phyloP scores from a whole-genome alignment of 139 green algal genomes.

The Coelastrella sp. region DNA sequence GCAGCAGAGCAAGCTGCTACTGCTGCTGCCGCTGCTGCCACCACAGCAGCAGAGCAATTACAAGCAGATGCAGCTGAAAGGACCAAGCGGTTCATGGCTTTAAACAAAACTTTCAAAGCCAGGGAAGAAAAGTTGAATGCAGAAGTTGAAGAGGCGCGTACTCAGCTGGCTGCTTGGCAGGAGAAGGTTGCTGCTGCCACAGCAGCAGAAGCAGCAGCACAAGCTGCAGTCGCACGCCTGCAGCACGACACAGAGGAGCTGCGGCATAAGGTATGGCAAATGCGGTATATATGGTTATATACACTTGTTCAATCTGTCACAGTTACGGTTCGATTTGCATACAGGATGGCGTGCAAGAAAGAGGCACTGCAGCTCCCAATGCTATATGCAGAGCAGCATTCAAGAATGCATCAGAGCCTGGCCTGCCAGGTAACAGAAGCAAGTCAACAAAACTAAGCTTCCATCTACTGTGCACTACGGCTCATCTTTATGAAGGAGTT shows the following conservation, averaged over 20 bases:
- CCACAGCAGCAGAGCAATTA: conserved; percentile 8
- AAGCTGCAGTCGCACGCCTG: neutral
- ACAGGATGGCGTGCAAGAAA: too few relatives aligned
- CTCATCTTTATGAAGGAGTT: too few relatives aligned
- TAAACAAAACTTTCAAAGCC: neutral
- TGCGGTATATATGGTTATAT: neutral
- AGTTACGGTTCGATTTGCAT: too few relatives aligned
- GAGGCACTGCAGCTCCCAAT: too few relatives aligned
- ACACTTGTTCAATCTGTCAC: neutral
- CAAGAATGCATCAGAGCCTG: too few relatives aligned
- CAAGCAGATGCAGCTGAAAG: conserved; percentile 13
- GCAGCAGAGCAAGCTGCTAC: neutral
- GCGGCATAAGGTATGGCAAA: neutral
- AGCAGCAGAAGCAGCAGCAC: neutral
- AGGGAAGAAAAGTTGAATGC: neutral
- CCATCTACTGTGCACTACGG: too few relatives aligned
- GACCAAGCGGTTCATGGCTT: conserved; percentile 27
- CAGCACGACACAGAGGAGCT: neutral
- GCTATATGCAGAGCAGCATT: too few relatives aligned
- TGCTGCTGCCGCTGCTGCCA: neutral
- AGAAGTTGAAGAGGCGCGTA: neutral
- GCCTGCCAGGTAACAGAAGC: too few relatives aligned
- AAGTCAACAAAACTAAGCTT: too few relatives aligned
- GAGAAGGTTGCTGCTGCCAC: neutral
- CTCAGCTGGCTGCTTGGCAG: neutral